These are phyloP conservation scores for Pseudocercospora cruenta DNA, from an alignment of 2,329 filamentous ascomycete species.

Conservation along the genomic window DNA sequence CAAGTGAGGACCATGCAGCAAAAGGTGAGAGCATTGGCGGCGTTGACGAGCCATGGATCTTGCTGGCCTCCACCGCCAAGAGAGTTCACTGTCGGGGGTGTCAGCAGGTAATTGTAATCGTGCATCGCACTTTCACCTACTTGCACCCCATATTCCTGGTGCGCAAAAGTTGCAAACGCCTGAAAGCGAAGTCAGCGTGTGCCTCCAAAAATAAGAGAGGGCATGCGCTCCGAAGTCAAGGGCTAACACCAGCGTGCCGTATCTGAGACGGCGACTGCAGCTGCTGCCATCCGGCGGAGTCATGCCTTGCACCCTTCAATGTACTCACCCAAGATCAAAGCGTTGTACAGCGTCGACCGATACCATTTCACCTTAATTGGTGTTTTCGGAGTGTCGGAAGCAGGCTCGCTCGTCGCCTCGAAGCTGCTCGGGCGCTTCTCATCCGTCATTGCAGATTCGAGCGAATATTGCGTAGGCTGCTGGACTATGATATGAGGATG, in stretches of 20 bases:
- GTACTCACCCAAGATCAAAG: constrained; percentile 61
- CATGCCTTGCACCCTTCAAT: no score
- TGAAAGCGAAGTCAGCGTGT: no score
- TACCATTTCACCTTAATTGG: constrained; percentile 53
- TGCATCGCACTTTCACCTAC: neutral
- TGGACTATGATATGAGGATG: neutral
- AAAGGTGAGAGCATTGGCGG: constrained; percentile 72
- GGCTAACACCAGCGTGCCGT: no score
- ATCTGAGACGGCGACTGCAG: no score
- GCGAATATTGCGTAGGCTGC: neutral
- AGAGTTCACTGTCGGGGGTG: constrained; percentile 59
- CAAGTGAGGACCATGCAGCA: constrained; percentile 74
- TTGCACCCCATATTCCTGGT: constrained; percentile 65
- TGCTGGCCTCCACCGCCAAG: constrained; percentile 70
- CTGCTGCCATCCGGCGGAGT: no score
- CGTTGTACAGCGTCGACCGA: constrained; percentile 72
- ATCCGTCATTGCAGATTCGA: constrained; percentile 15
- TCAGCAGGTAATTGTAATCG: neutral
- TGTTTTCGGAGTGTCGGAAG: constrained; percentile 10
- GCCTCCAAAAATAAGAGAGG: no score
- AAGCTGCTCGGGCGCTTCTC: constrained; percentile 16
- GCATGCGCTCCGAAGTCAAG: no score
- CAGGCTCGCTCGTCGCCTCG: constrained; percentile 13
- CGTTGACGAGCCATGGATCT: constrained; percentile 68
- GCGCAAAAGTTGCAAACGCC: constrained; percentile 70